Percentiles rank a stretch among this genome's conserved stretches.
Conservation (phyloP, 2,329 filamentous ascomycete species). For the Hymenoscyphus infarciens region DNA sequence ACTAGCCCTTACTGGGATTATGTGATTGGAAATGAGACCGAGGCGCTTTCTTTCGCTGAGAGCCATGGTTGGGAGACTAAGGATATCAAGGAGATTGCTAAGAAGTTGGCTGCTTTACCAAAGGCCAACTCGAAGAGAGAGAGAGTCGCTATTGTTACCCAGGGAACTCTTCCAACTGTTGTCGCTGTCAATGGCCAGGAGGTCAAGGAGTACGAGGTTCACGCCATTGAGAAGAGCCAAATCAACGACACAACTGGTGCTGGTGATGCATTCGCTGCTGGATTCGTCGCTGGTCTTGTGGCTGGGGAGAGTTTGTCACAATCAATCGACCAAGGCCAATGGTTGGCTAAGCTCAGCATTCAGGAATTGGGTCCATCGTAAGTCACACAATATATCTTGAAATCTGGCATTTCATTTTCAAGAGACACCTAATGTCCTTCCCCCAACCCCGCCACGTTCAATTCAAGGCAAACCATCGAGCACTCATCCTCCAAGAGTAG, state of each 20-base stretch:
- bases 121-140: slow-evolving; percentile 87
- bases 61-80: slow-evolving; percentile 71
- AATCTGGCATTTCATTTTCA: slow-evolving; percentile 8
- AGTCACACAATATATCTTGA: slow-evolving; percentile 42
- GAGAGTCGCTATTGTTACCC: slow-evolving; percentile 86
- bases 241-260: slow-evolving; percentile 98
- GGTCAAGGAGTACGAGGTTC: slow-evolving; percentile 76
- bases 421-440: background rate
- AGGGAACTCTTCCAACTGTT: slow-evolving; percentile 87
- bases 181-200: slow-evolving; percentile 68
- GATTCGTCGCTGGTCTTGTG: slow-evolving; percentile 85
- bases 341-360: slow-evolving; percentile 91
- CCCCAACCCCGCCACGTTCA: background rate
- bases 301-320: slow-evolving; percentile 76
- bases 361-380: slow-evolving; percentile 95
- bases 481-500: background rate
- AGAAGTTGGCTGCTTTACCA: slow-evolving; percentile 79
- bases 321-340: slow-evolving; percentile 88
- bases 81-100: slow-evolving; percentile 80
- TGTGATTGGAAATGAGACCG: slow-evolving; percentile 94
- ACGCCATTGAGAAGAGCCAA: slow-evolving; percentile 68
- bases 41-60: slow-evolving; percentile 83
- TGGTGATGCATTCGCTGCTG: slow-evolving; percentile 93
- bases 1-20: slow-evolving; percentile 92
- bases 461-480: background rate